Conservation (phyloP, 805 yeast genomes). For the Tetrapisispora iriomotensis region DNA sequence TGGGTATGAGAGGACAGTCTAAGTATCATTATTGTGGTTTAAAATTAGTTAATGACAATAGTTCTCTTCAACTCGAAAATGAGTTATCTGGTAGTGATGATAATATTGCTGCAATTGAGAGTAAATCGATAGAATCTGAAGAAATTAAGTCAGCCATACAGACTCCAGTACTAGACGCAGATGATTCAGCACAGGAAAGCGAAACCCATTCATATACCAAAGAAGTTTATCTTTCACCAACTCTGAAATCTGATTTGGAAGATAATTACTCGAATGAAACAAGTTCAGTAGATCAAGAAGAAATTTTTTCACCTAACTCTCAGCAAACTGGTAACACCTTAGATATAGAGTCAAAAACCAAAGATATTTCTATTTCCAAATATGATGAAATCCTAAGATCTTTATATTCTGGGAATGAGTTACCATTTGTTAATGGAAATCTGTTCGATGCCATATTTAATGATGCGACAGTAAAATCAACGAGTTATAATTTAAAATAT, state of each 20-base stretch:
- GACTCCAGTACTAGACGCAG: too few relatives aligned
- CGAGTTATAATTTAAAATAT: constrained; percentile 29
- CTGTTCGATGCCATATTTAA: not conserved
- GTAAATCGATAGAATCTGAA: not conserved
- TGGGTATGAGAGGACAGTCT: constrained; percentile 75
- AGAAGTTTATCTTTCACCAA: constrained; percentile 1
- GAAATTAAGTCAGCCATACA: too few relatives aligned
- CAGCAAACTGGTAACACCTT: not conserved
- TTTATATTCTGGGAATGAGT: not conserved
- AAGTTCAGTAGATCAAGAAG: constrained; percentile 1
- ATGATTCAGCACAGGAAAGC: too few relatives aligned
- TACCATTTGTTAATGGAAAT: not conserved
- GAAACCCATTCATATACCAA: too few relatives aligned
- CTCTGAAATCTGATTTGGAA: constrained; percentile 1
- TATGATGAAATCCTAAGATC: not conserved
- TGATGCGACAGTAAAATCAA: not conserved
- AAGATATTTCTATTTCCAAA: not conserved
- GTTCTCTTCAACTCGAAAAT: not conserved
- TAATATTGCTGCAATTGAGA: not conserved
- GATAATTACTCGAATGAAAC: not conserved
- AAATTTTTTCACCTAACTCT: constrained; percentile 1
- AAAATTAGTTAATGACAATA: constrained; percentile 26
- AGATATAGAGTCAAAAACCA: not conserved
- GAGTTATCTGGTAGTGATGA: not conserved
- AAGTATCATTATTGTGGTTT: constrained; percentile 83